Conservation (phyloP, 2,329 filamentous ascomycete species). For the Cytospora schulzeri region DNA sequence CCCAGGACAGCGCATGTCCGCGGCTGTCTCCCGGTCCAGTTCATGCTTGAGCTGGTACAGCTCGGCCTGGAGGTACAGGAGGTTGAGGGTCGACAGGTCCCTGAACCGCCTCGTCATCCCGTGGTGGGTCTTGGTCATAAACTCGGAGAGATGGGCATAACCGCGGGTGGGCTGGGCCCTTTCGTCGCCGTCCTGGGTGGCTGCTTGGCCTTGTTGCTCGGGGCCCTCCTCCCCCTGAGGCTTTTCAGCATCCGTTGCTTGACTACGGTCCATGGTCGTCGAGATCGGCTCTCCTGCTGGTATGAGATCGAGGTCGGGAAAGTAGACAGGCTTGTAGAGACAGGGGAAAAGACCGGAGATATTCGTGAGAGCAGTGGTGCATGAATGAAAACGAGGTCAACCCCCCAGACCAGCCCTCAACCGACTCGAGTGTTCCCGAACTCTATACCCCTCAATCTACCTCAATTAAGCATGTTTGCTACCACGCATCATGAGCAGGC, state of each 20-base stretch:
- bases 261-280: neutral
- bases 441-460: neutral
- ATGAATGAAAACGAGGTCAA: neutral
- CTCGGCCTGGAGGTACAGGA: conserved; percentile 23
- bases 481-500: neutral
- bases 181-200: neutral
- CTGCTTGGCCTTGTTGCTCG: neutral
- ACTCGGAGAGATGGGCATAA: conserved; percentile 22
- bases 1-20: neutral
- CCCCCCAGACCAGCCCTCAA: neutral
- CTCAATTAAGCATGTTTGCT: conserved; percentile 7
- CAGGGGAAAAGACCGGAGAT: neutral
- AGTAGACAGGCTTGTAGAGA: neutral
- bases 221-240: neutral
- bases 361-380: neutral
- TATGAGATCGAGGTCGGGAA: neutral
- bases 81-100: conserved; percentile 22
- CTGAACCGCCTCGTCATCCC: conserved; percentile 23
- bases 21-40: conserved; percentile 8
- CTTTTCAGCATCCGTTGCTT: neutral
- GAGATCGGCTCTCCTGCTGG: neutral
- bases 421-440: neutral
- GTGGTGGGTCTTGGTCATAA: conserved; percentile 21
- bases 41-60: conserved; percentile 15
- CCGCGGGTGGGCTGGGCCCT: conserved; percentile 6